A percentile compares a stretch with the other conserved stretches of the same genome.
These are phyloP conservation scores for Apiospora aurea DNA, from an alignment of 2,329 filamentous ascomycete genomes.

Conservation along the genomic window DNA sequence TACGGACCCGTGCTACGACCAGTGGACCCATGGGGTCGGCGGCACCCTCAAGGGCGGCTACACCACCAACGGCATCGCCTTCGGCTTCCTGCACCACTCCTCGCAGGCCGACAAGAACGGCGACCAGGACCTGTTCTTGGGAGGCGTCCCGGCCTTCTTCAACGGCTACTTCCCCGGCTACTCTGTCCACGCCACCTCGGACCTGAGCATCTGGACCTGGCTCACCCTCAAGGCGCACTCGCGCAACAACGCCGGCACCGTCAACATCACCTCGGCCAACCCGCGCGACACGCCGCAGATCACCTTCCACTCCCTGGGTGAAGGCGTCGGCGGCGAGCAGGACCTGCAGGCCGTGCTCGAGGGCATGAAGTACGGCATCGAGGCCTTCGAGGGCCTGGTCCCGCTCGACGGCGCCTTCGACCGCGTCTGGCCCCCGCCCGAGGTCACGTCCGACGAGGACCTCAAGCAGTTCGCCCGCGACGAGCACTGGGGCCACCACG, in stretches of 20 bases:
- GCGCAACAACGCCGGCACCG: constrained; percentile 49
- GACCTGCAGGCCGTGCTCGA: constrained; percentile 53
- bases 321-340: constrained; percentile 42
- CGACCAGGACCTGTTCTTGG: constrained; percentile 59
- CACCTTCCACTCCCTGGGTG: constrained; percentile 60
- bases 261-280: constrained; percentile 50
- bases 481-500: constrained; percentile 44
- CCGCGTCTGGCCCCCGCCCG: constrained; percentile 46
- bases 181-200: constrained; percentile 50
- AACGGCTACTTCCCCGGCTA: constrained; percentile 64
- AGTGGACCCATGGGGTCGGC: constrained; percentile 28
- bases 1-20: constrained; percentile 36
- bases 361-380: constrained; percentile 55
- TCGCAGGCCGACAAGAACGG: constrained; percentile 28
- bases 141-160: constrained; percentile 62
- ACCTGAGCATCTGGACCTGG: constrained; percentile 50
- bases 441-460: constrained; percentile 48
- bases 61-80: constrained; percentile 38
- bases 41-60: constrained; percentile 36
- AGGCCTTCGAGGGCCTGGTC: constrained; percentile 43
- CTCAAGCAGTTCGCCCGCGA: constrained; percentile 55
- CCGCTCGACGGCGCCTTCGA: constrained; percentile 49
- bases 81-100: constrained; percentile 37
- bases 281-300: constrained; percentile 42
- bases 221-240: constrained; percentile 61